Evolutionary conservation across 345 rosid genomes (phyloP).

Genomic region (Barbarea vulgaris): DNA sequence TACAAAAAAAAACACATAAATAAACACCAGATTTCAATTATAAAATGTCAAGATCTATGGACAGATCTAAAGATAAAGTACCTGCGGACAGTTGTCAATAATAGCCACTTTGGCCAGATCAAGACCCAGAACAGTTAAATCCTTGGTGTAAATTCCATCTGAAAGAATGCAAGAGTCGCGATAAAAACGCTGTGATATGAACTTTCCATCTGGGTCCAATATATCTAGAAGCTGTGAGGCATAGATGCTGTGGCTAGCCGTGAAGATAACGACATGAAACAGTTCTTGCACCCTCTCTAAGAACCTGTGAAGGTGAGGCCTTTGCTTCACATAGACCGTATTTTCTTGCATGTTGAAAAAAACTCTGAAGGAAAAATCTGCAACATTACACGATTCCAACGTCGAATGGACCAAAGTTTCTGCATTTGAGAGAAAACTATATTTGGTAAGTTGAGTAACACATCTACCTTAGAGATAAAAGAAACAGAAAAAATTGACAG

Average conservation of each 20-base stretch:
- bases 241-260: slow-evolving; percentile 96
- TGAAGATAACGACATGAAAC: slow-evolving; percentile 83
- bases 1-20: not conserved
- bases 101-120: slow-evolving; percentile 95
- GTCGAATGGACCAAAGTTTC: slow-evolving; percentile 96
- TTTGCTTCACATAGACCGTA: slow-evolving; percentile 77
- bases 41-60: slow-evolving; percentile 10
- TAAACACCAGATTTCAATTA: slow-evolving; percentile 5
- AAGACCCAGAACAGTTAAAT: slow-evolving; percentile 87
- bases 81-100: slow-evolving; percentile 97
- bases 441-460: not conserved
- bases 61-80: slow-evolving; percentile 39
- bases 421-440: slow-evolving; percentile 39
- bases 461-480: not conserved
- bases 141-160: slow-evolving; percentile 92
- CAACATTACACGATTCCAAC: slow-evolving; percentile 68
- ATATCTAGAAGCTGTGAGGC: slow-evolving; percentile 83
- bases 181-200: slow-evolving; percentile 75
- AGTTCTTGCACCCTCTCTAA: slow-evolving; percentile 86
- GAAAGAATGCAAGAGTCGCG: slow-evolving; percentile 87
- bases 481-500: not conserved
- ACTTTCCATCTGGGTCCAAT: slow-evolving; percentile 72
- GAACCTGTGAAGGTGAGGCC: slow-evolving; percentile 81
- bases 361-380: slow-evolving; percentile 82
- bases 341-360: slow-evolving; percentile 91